Base-by-base conservation (phyloP, 306 rosid genomes). In the Cicer cuneatum region DNA sequence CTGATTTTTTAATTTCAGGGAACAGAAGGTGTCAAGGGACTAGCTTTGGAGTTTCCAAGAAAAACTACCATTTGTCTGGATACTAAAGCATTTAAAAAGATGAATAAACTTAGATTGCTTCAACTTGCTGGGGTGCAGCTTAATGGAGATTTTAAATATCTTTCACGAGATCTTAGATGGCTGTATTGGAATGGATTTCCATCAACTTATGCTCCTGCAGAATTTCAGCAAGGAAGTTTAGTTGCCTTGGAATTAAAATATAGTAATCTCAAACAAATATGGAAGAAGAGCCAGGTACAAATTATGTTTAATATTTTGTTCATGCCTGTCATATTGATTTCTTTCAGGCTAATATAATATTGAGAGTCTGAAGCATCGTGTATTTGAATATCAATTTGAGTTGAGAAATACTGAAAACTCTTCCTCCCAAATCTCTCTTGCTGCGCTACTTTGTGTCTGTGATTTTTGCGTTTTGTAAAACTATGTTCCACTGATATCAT, bases 51-150 rank as follows among this genome's bases (percentile, higher is more conserved):
- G 46, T 39, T 60, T 3, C 19, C 69, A 15, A 16, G 9, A 12
- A 35, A 6, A 10, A 16, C 4, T 1, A 38, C 21, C 35, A 9
- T 29, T 14, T 4, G 10, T 47, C 53, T 60, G 4, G 15, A 33
- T 10, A 53, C 66, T 3, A 11, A 65, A n/a, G 21, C 66, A 9
- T 75, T 75, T 9, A 7, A 14, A 19, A 9, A 53, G 53, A 65
- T 75, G 73, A 75, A 53, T 49, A 65, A 40, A 24, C 80, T 75
- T n/a, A 65, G 73, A 53, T n/a, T 75, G 13, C 72, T 75, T 53
- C 56, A n/a, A 40, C 65, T 75, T 40, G 35, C 6, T n/a, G 12
- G 51, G 6, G 66, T 75, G 0, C 46, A 29, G 35, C 80, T 75
- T 10, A 0, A 4, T 1, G 80, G 69, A 16, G 37, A 41, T 40